Evolutionary conservation across 2,329 filamentous ascomycete species (phyloP).

Genomic region (Aureobasidium sp.): DNA sequence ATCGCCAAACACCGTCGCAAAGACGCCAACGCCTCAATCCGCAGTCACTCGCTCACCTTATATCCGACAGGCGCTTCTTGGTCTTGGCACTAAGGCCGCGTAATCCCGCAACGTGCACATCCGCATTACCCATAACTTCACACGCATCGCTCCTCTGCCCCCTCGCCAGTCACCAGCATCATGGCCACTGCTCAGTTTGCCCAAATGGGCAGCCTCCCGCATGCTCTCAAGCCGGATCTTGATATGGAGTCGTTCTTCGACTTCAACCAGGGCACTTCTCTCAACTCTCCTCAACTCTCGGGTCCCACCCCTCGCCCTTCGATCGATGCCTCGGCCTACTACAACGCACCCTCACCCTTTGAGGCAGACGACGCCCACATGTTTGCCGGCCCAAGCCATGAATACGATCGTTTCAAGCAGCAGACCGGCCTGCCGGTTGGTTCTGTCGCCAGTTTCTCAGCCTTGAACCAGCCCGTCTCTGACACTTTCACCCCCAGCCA

Average conservation of each 20-base stretch:
- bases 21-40: neutral
- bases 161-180: neutral
- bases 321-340: constrained; percentile 16
- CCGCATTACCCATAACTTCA: constrained; percentile 12
- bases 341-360: constrained; percentile 24
- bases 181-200: constrained; percentile 18
- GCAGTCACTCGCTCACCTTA: neutral
- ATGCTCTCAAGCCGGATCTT: constrained; percentile 29
- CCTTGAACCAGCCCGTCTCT: constrained; percentile 49
- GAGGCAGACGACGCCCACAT: constrained; percentile 29
- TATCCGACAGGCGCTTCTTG: constrained; percentile 2
- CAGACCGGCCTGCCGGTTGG: constrained; percentile 88
- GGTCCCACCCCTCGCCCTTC: constrained; percentile 21
- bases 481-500: constrained; percentile 44
- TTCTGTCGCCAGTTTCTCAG: constrained; percentile 70
- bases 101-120: constrained; percentile 13
- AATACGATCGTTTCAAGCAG: constrained; percentile 92
- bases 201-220: constrained; percentile 16
- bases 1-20: neutral
- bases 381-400: constrained; percentile 63
- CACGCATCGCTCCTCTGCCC: constrained; percentile 13
- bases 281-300: constrained; percentile 23
- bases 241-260: constrained; percentile 35
- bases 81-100: constrained; percentile 13
- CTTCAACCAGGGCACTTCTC: constrained; percentile 26